Evolutionary conservation across 225 moss, liverwort and hornwort species (phyloP).

Genomic region (Thuidium tamariscinum): DNA sequence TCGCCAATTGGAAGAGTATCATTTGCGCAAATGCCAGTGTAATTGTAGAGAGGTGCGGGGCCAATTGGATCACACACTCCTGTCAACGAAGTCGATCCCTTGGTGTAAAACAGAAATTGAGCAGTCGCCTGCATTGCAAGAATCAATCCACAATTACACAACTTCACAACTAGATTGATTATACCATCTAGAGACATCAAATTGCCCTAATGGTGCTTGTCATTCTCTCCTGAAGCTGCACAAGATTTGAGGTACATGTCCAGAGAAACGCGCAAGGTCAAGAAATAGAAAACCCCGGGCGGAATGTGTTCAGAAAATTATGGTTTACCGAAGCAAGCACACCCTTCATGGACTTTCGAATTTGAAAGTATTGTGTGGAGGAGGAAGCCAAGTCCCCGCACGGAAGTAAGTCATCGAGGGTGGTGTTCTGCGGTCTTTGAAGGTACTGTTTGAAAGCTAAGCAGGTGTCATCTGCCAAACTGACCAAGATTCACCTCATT

Average conservation of each 20-base stretch:
- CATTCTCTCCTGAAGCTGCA: neutral
- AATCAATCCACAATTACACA: neutral
- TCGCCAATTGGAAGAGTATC: constrained; percentile 43
- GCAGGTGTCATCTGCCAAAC: constrained; percentile 48
- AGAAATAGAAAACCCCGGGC: neutral
- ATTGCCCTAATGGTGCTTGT: neutral
- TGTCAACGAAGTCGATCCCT: constrained; percentile 11
- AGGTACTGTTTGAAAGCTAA: constrained; percentile 35
- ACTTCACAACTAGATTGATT: neutral
- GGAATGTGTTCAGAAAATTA: neutral
- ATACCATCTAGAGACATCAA: neutral
- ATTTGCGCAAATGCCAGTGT: constrained; percentile 45
- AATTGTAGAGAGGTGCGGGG: constrained; percentile 30
- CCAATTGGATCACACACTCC: constrained; percentile 63
- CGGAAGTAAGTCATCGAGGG: constrained; percentile 37
- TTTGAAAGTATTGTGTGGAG: constrained; percentile 10
- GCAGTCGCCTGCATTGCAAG: constrained; percentile 12
- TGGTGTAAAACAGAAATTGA: neutral
- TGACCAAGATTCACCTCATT: neutral
- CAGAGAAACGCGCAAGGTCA: no score
- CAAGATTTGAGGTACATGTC: neutral
- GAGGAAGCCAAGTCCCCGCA: constrained; percentile 36
- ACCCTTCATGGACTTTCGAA: constrained; percentile 19
- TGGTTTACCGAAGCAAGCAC: constrained; percentile 15
- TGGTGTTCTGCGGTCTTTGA: constrained; percentile 20